Percentiles rank a stretch among this genome's conserved stretches.
phyloP scores from a whole-genome alignment of 2,329 filamentous ascomycete genomes.

The Aspergillus arachidicola region DNA sequence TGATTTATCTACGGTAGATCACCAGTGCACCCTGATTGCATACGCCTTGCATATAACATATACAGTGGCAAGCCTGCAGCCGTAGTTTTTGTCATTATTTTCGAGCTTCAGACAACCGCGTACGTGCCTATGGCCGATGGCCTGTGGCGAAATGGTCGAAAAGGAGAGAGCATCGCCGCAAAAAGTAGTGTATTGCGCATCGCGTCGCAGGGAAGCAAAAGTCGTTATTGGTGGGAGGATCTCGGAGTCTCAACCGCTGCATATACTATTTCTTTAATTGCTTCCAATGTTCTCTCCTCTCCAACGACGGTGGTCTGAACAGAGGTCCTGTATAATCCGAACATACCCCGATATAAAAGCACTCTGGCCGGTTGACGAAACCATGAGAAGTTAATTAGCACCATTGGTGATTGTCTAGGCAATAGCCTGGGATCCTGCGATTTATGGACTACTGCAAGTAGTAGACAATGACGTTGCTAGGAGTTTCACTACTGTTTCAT shows the following conservation, averaged over 20 bases:
- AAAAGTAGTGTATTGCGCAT: background rate
- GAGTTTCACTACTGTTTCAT: constrained; percentile 22
- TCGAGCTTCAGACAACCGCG: background rate
- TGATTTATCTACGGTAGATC: constrained; percentile 9
- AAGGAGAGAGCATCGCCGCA: background rate
- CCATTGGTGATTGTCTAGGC: background rate
- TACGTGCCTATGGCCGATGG: background rate
- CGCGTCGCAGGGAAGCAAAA: background rate
- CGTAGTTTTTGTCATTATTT: background rate
- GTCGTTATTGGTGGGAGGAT: background rate
- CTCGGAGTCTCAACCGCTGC: background rate
- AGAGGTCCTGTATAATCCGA: background rate
- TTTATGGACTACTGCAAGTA: background rate
- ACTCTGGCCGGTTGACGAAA: background rate
- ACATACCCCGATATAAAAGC: background rate
- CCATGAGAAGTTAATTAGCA: background rate
- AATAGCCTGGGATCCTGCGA: background rate
- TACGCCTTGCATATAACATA: constrained; percentile 4
- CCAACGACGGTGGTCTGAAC: background rate
- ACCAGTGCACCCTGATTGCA: background rate
- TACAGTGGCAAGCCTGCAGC: background rate
- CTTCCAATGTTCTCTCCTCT: background rate
- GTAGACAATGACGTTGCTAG: constrained; percentile 1
- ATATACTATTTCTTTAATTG: background rate
- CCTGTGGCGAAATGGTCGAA: background rate